A percentile compares a stretch with the other conserved stretches of the same genome.
Conservation (phyloP, 1,284 basidiomycete genomes). For the Rhodotorula sp. region DNA sequence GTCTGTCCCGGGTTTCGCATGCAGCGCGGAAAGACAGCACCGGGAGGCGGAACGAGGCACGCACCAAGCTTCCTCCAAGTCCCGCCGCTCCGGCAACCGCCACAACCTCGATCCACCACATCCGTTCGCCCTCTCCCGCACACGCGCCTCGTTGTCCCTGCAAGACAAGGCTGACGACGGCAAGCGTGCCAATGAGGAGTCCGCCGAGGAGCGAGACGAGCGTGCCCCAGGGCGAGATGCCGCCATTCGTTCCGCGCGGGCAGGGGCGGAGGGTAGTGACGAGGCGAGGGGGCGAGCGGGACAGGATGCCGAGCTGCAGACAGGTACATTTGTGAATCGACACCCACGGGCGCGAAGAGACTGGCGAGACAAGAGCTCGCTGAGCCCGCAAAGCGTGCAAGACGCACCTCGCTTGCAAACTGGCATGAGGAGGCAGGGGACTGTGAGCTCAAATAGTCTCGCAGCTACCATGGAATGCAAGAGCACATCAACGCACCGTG, state of each 20-base stretch:
- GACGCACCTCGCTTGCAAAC: conserved; percentile 39
- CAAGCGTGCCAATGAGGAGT: conserved; percentile 66
- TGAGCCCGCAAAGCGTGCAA: too few species aligned
- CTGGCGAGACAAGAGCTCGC: too few species aligned
- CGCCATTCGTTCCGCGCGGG: conserved; percentile 91
- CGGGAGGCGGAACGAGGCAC: conserved; percentile 40
- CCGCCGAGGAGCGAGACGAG: conserved; percentile 74
- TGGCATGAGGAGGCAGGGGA: not conserved
- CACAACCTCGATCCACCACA: conserved; percentile 54
- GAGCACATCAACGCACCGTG: conserved; percentile 59
- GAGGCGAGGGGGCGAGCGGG: conserved; percentile 65
- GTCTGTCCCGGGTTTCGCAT: not conserved
- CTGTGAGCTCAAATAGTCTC: not conserved
- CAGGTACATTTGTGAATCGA: conserved; percentile 4
- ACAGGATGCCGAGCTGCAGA: conserved; percentile 71
- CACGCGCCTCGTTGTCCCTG: conserved; percentile 51
- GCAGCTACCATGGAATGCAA: conserved; percentile 29
- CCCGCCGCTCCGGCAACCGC: conserved; percentile 67
- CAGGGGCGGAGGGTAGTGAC: conserved; percentile 68
- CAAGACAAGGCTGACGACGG: conserved; percentile 61
- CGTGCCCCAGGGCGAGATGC: conserved; percentile 73
- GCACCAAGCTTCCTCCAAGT: conserved; percentile 70
- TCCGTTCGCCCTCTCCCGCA: conserved; percentile 18
- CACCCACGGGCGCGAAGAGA: not conserved
- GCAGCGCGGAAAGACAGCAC: not conserved